Evolutionary conservation across 495 filamentous ascomycete genomes (phyloP), one percentile per base, ranked within the genome.

Genomic region (Delitschia confertaspora): DNA sequence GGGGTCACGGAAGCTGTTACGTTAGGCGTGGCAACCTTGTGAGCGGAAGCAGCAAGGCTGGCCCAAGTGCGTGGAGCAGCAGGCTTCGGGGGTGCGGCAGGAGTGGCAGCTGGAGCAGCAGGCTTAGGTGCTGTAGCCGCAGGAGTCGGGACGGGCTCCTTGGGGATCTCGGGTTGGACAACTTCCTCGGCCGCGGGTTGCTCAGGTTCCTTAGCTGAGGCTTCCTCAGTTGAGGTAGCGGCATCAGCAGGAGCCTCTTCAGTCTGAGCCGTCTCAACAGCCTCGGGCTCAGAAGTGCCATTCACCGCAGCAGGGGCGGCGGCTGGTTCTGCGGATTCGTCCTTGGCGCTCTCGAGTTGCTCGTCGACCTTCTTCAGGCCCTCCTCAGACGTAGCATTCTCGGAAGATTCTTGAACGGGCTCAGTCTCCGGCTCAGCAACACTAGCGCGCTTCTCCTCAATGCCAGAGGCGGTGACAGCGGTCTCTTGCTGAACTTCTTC

Each of bases 51-150:
- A 47, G 74, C 74, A 7, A 91, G 77, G 65, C 69, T 91, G 21
- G 91, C 91, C 93, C 93, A 96, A 22, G 85, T 94, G 76, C 88
- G 87, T 21, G 79, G 79, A 56, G 70, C 75, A 13, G 70, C 55
- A 22, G 77, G 68, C 51, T 65, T 67, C 5, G 67, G 60, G 35
- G 71, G 50, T 9, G 57, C 47, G 1, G 59, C 52, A 32, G 65
- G 58, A 3, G 62, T 51, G 25, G 60, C 63, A 27, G 69, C 56
- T 20, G 56, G 57, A 14, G 58, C 24, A 13, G 60, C 61, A 44
- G 69, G 63, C 49, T 70, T 64, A 9, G 68, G 61, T 10, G 67
- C 56, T 19, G 62, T 42, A 3, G 53, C 44, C 21, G 65, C 66
- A 13, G 80, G 75, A 8, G 73, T 72, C 13, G 84, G 82, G 38